phyloP scores from a whole-genome alignment of 139 green algal genomes.

The Pedinophyceae sp. region DNA sequence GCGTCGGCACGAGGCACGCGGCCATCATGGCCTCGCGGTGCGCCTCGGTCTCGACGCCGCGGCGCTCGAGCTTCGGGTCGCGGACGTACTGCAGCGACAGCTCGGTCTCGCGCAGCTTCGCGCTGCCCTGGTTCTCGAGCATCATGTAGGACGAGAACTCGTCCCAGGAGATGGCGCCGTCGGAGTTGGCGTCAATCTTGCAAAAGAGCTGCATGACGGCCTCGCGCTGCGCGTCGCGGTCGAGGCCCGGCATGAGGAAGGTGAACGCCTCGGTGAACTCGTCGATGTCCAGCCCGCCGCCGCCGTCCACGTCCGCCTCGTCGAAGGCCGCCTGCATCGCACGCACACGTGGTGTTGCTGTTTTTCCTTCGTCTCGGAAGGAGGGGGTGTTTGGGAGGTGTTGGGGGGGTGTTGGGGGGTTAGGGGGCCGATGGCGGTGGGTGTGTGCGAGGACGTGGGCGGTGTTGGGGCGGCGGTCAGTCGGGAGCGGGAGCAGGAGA shows the following conservation, averaged over 20 bases:
- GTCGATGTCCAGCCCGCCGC: conserved; percentile 28
- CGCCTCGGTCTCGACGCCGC: neutral
- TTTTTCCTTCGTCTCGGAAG: too few species aligned
- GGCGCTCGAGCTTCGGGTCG: neutral
- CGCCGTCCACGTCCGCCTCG: conserved; percentile 28
- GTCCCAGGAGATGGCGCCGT: conserved; percentile 55
- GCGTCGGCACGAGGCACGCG: neutral
- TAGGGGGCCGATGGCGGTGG: too few species aligned
- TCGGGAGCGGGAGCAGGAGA: neutral
- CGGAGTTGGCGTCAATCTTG: conserved; percentile 52
- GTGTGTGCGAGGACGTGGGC: neutral
- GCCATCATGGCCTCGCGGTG: neutral
- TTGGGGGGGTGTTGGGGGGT: too few species aligned
- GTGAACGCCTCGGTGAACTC: conserved; percentile 42
- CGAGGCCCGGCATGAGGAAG: neutral
- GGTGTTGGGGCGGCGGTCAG: neutral
- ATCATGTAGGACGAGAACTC: conserved; percentile 60
- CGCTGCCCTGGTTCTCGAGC: conserved; percentile 30
- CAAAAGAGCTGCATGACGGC: conserved; percentile 39
- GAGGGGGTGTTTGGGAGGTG: too few species aligned
- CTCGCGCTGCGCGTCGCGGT: neutral
- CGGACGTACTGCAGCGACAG: neutral
- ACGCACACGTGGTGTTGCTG: neutral
- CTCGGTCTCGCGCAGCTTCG: conserved; percentile 5
- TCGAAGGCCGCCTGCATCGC: conserved; percentile 31